Evolutionary conservation across 192 early-diverging fungal genomes (phyloP).

Genomic region (Coemansia sp.): DNA sequence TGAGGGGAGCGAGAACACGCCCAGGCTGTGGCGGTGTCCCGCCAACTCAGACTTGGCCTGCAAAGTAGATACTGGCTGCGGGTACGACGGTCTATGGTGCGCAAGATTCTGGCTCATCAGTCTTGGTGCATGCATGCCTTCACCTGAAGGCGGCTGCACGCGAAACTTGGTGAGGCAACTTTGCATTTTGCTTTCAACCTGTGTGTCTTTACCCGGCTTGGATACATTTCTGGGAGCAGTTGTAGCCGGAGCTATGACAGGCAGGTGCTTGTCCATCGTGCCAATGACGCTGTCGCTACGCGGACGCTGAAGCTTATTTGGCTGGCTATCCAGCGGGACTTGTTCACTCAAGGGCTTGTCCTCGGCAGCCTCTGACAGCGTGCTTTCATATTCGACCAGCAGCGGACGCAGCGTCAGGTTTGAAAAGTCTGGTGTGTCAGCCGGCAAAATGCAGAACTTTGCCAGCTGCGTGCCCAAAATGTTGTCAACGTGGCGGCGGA

Average conservation of each 20-base stretch:
- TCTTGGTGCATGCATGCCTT: neutral
- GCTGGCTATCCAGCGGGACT: neutral
- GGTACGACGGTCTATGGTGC: constrained; percentile 5
- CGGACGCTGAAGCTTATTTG: constrained; percentile 16
- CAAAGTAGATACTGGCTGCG: neutral
- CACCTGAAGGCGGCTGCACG: neutral
- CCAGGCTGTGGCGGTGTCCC: constrained; percentile 19
- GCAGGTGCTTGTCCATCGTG: constrained; percentile 24
- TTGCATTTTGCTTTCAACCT: neutral
- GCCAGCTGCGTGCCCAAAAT: constrained; percentile 35
- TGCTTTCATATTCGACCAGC: constrained; percentile 20
- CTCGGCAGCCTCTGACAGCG: constrained; percentile 12
- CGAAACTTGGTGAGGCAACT: constrained; percentile 6
- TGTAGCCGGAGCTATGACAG: neutral
- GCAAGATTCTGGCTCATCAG: neutral
- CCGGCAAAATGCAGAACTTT: constrained; percentile 44
- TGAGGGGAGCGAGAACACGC: constrained; percentile 12
- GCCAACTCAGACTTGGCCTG: neutral
- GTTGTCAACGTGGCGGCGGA: constrained; percentile 46
- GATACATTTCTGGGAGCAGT: neutral
- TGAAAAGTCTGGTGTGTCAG: constrained; percentile 50
- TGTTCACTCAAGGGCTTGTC: constrained; percentile 15
- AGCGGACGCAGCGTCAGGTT: constrained; percentile 53
- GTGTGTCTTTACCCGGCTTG: neutral
- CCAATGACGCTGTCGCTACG: constrained; percentile 51